These are phyloP conservation scores for Colletotrichum sp. DNA, from an alignment of 2,329 filamentous ascomycete species.

Conservation along the genomic window DNA sequence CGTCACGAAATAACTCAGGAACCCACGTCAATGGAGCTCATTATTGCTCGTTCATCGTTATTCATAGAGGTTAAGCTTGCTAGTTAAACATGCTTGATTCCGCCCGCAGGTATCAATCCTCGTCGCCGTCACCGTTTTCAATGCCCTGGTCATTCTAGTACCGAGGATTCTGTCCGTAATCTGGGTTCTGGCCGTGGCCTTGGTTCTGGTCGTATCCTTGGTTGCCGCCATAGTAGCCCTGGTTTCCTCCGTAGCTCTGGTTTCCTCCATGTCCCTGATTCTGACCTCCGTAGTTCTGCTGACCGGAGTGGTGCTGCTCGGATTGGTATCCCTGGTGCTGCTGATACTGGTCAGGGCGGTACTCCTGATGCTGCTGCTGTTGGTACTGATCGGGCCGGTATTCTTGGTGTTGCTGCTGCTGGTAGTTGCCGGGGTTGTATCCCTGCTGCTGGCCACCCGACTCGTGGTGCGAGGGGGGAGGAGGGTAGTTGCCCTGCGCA, in stretches of 20 bases:
- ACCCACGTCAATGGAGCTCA: neutral
- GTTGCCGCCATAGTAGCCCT: neutral
- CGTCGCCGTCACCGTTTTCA: neutral
- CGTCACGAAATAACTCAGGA: neutral
- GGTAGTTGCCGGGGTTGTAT: slow-evolving; percentile 27
- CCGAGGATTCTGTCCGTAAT: slow-evolving; percentile 23
- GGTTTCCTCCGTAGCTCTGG: slow-evolving; percentile 23
- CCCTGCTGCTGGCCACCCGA: slow-evolving; percentile 28
- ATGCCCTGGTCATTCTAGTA: slow-evolving; percentile 16
- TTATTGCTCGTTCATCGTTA: neutral
- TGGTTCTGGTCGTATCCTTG: slow-evolving; percentile 13
- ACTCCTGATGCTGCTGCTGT: slow-evolving; percentile 23
- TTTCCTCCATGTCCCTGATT: slow-evolving; percentile 16
- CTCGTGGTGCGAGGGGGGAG: slow-evolving; percentile 18
- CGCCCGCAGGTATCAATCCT: neutral
- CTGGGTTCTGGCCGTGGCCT: neutral
- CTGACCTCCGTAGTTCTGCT: slow-evolving; percentile 17
- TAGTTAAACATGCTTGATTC: neutral
- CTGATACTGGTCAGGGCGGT: slow-evolving; percentile 11
- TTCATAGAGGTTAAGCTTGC: neutral
- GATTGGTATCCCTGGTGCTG: slow-evolving; percentile 24
- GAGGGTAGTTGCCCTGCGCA: slow-evolving; percentile 25
- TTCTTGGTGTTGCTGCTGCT: slow-evolving; percentile 28
- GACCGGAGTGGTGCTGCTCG: neutral
- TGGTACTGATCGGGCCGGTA: slow-evolving; percentile 27